Evolutionary conservation across 2,329 filamentous ascomycete genomes (phyloP).

Genomic region (Teratosphaeria destructans): DNA sequence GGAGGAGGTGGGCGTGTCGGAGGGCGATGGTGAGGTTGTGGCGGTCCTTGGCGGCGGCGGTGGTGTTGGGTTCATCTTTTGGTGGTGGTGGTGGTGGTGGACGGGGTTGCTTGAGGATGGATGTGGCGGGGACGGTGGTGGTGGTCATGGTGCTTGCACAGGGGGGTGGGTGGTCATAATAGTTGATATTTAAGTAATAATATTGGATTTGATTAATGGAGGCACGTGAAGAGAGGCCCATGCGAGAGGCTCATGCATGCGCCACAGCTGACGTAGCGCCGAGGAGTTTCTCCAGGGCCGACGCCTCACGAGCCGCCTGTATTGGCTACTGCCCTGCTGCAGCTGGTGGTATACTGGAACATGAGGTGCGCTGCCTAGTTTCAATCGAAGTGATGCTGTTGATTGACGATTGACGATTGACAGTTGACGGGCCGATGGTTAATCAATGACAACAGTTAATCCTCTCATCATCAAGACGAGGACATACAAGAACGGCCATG

Average conservation of each 20-base stretch:
- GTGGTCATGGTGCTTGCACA: slow-evolving; percentile 11
- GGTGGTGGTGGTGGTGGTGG: slow-evolving; percentile 8
- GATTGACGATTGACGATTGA: not conserved
- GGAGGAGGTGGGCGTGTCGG: slow-evolving; percentile 71
- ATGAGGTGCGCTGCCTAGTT: not conserved
- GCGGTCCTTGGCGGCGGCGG: slow-evolving; percentile 25
- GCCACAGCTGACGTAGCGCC: not conserved
- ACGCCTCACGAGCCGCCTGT: not conserved
- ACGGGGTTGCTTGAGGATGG: slow-evolving; percentile 37
- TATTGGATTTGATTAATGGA: not conserved
- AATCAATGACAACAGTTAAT: too few relatives aligned
- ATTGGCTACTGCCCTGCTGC: too few relatives aligned
- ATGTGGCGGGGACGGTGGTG: slow-evolving; percentile 28
- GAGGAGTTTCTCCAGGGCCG: not conserved
- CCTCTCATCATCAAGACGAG: too few relatives aligned
- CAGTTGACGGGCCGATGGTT: not conserved
- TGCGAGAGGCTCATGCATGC: not conserved
- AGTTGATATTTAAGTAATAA: too few relatives aligned
- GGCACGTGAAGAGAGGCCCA: not conserved
- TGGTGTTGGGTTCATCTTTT: slow-evolving; percentile 18
- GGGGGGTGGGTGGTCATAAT: too few relatives aligned
- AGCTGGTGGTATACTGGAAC: not conserved
- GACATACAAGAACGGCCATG: not conserved
- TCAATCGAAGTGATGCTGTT: not conserved
- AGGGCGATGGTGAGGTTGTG: slow-evolving; percentile 56